These are phyloP conservation scores for Globisporangium viniferum DNA, from an alignment of 352 stramenopile genomes.

Conservation along the genomic window DNA sequence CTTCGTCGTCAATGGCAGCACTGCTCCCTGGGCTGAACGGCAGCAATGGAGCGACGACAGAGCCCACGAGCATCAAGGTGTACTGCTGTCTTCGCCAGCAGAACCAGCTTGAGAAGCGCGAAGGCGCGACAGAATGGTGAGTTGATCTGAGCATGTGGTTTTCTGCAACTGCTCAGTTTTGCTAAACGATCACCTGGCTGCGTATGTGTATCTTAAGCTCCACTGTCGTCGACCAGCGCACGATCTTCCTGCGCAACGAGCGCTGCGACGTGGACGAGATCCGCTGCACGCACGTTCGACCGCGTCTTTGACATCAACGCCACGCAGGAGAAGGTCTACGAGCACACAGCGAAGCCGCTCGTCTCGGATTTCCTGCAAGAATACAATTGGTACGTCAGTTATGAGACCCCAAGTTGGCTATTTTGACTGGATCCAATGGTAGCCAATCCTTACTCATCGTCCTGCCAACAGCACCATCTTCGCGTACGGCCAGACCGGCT, in stretches of 20 bases:
- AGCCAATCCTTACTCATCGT: neutral
- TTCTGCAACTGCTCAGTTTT: neutral
- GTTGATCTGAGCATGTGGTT: too few relatives aligned
- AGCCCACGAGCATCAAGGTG: conserved; percentile 57
- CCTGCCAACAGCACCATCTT: conserved; percentile 38
- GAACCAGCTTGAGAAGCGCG: conserved; percentile 67
- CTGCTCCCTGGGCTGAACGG: conserved; percentile 5
- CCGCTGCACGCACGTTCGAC: conserved; percentile 59
- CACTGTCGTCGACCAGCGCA: conserved; percentile 54
- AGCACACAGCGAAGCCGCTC: conserved; percentile 60
- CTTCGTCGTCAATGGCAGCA: neutral
- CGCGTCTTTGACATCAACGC: conserved; percentile 58
- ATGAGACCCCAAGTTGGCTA: neutral
- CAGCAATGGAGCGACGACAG: neutral
- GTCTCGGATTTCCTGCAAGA: conserved; percentile 65
- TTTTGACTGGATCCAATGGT: neutral
- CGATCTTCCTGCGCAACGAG: conserved; percentile 61
- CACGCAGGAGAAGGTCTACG: conserved; percentile 68
- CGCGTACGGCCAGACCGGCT: conserved; percentile 51
- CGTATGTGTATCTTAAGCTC: conserved; percentile 24
- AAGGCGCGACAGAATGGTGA: conserved; percentile 60
- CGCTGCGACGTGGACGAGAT: conserved; percentile 73
- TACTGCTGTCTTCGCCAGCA: conserved; percentile 76
- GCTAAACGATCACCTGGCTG: neutral
- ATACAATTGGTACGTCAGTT: conserved; percentile 56